These are phyloP conservation scores for Nothophaeocryptopus gaeumannii DNA, from an alignment of 2,329 filamentous ascomycete species.

Conservation along the genomic window DNA sequence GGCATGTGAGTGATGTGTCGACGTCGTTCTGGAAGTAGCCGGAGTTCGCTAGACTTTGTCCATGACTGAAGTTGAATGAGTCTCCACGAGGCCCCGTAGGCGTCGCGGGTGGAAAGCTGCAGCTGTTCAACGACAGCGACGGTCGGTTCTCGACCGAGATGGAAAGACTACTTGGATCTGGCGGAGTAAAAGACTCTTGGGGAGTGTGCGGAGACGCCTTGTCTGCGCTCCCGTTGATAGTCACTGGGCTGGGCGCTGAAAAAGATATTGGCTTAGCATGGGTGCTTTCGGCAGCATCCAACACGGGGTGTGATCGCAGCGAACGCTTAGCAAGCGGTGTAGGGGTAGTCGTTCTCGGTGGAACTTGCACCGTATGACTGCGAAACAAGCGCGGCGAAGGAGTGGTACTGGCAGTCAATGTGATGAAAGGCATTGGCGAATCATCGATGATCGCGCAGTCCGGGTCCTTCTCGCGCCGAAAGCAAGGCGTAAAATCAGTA, in stretches of 20 bases:
- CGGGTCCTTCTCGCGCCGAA: constrained; percentile 24
- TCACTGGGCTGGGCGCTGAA: constrained; percentile 23
- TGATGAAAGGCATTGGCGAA: constrained; percentile 34
- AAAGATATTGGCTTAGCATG: constrained; percentile 25
- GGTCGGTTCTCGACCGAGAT: constrained; percentile 63
- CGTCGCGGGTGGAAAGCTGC: constrained; percentile 69
- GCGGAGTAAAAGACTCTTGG: constrained; percentile 67
- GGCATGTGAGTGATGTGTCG: constrained; percentile 68
- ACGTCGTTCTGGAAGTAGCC: constrained; percentile 68
- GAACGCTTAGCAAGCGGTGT: constrained; percentile 42
- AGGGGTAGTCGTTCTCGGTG: constrained; percentile 37
- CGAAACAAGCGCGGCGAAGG: constrained; percentile 38
- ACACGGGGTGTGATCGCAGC: constrained; percentile 25
- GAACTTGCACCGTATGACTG: constrained; percentile 40
- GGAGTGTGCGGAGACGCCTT: constrained; percentile 61
- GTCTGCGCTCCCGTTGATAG: constrained; percentile 15
- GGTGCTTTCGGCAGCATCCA: constrained; percentile 20
- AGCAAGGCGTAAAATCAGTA: constrained; percentile 28
- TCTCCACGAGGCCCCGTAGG: constrained; percentile 67
- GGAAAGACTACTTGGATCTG: constrained; percentile 77
- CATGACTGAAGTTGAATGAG: constrained; percentile 57
- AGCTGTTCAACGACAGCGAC: constrained; percentile 38
- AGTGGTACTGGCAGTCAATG: constrained; percentile 33
- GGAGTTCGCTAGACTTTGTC: constrained; percentile 51
- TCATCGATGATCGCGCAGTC: constrained; percentile 24